Evolutionary conservation across 768 basidiomycete genomes (phyloP), one percentile per base, ranked within the genome.

Genomic region (Strobilomyces confusus): DNA sequence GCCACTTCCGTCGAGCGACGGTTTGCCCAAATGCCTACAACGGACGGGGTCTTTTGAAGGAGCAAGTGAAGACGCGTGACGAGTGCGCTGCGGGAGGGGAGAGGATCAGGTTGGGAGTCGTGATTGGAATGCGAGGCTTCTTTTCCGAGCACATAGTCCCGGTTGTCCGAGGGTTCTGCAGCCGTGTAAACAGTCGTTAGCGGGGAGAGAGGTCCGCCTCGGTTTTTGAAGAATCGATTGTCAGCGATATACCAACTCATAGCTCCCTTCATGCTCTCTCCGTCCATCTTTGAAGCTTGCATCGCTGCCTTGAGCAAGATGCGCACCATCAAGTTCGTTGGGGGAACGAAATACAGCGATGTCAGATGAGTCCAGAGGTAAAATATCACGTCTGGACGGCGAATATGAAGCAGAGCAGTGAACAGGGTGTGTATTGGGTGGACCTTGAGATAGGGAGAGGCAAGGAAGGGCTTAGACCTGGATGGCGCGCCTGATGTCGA

Each of bases 361-460:
- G 72, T 71, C 69, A 89, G 80, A 23, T 81, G 69, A n/a, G 85
- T 82, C 86, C 87, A 92, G 1, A 91, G 61, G 40, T 70, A 70
- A 64, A 88, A 84, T 4, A 85, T 76, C 8, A 78, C 70, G 58
- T 88, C 86, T 0, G 86, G 85, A 4, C 87, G 79, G 29, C 75
- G 70, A 19, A 75, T 73, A 20, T 74, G 74, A 23, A 74, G 73
- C 38, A 91, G 73, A 0, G 77, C 58, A 12, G 67, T 63, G 65
- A 84, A 72, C 60, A 83, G 77, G 19, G 71, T 64, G 58, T 79
- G 80, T 42, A 76, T 65, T 1, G 60, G 65, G 42, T 67, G 63
- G 8, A 57, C 60, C 34, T 55, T 64, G 38, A 67, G 54, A 37
- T 52, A 65, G 19, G 57, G 26, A 1, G 59, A 58, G 3, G 33